Evolutionary conservation across 2,329 filamentous ascomycete species (phyloP), one percentile per base, ranked within the genome.

Genomic region (Fusarium transvaalense): DNA sequence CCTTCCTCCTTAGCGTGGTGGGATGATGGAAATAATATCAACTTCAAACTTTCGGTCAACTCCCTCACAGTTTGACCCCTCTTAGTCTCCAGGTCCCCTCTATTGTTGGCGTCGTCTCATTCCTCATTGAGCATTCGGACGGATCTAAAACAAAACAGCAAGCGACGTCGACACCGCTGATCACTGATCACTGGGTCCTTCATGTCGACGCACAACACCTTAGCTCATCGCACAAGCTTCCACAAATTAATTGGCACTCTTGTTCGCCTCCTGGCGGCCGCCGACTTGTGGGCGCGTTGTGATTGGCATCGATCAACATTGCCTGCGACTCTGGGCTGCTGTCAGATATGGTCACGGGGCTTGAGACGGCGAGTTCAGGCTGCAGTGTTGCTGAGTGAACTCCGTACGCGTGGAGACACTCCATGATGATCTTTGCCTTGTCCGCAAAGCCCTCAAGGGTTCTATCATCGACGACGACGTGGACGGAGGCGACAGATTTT

Each of bases 381-480:
- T 93, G 91, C 32, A 94, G 75, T 2, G 91, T 93, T 6, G 83
- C 84, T 14, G 89, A 91, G 76, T 93, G 89, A 63, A 94, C 88
- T 7, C 90, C 91, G 72, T 92, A 92, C 3, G 86, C 89, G 72
- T 92, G 90, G 38, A 94, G 83, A 74, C 90, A 93, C 75, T 92
- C 86, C 61, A 85, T 85, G 54, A 92, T 86, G 3, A 85, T 86
- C 70, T 84, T 86, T 3, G 89, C 88, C 62, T 86, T 85, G 51
- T 82, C 81, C 78, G 87, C 84, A 74, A 93, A 93, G 50, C 81
- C 80, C 35, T 81, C 76, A 25, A 92, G 77, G 10, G 84, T 83
- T 52, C 84, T 81, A 64, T 88, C 85, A 3, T 84, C 83, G 17
- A 93, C 85, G 0, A 90, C 83, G 2, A 94, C 80, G 73, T 93